These are phyloP conservation scores for Podaxis sp. DNA, from an alignment of 768 basidiomycete genomes.

Conservation along the genomic window DNA sequence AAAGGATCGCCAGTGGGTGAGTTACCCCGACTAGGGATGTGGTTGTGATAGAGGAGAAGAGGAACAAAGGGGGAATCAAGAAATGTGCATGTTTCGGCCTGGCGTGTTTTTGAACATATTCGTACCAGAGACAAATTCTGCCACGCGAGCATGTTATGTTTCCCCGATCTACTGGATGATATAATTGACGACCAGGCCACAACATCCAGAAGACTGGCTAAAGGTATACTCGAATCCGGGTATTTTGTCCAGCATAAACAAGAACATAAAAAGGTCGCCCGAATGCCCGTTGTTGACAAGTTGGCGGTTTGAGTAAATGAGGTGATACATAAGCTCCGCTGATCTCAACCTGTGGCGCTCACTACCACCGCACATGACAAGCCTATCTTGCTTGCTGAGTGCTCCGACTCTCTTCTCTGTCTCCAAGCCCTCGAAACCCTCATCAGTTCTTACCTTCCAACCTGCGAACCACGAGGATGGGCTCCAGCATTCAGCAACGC, in stretches of 20 bases:
- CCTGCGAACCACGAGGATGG: too few species aligned
- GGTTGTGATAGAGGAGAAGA: constrained; percentile 26
- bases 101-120: constrained; percentile 15
- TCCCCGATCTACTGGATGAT: constrained; percentile 5
- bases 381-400: background rate
- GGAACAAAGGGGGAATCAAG: constrained; percentile 17
- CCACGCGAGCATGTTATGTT: constrained; percentile 9
- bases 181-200: background rate
- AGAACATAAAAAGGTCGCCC: background rate
- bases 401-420: too few species aligned
- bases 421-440: too few species aligned
- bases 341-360: background rate
- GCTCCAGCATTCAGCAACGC: too few species aligned
- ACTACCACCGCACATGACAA: background rate
- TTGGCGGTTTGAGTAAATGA: background rate
- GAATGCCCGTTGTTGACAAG: background rate
- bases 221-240: background rate
- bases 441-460: too few species aligned
- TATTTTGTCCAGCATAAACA: background rate
- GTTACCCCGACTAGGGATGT: constrained; percentile 43
- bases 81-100: constrained; percentile 11
- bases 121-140: constrained; percentile 13
- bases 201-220: background rate
- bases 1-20: constrained; percentile 20
- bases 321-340: background rate